Base-by-base conservation (phyloP, 2,329 filamentous ascomycete genomes). In the Alternaria brassicicola region DNA sequence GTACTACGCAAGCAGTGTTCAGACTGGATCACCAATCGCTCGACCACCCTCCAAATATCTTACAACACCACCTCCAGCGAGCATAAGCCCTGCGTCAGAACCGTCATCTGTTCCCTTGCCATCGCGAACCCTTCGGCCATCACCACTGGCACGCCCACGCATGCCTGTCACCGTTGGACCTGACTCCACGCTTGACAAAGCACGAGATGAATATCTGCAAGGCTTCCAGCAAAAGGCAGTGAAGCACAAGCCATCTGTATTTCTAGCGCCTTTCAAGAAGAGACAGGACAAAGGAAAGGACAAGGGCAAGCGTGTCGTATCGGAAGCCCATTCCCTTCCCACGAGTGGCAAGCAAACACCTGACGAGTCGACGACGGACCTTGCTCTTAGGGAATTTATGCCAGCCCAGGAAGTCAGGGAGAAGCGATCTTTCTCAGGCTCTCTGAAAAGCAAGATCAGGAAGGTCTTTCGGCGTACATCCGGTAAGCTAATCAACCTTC, bases 401-500 rank as follows among this genome's bases (percentile, higher is more conserved):
- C 66, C 68, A 5, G 65, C 54, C 3, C 64, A 76, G 19, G 86
- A 82, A 41, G 82, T 84, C 3, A 69, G 78, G 28, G 87, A 83
- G 49, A 84, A 85, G 10, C 82, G 89, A 23, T 87, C 86, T 30
- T 85, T 87, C 13, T 91, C 89, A 0, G 83, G 80, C 15, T 85
- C 83, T 0, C 68, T 92, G 36, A 89, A 83, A 67, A 83, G 81
- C 46, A 90, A 82, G 57, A 67, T 92, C 58, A 89, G 83, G 72
- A 83, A 76, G 35, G 78, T 88, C 0, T 87, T 90, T 62, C 79
- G 79, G 25, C 75, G 81, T 25, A 64, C 67, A 13, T 78, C 76
- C 3, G 69, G 61, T 19, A 69, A 62, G 39, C 47, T 64, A 2
- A 57, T 66, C n/a, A 63, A 46, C 19, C 59, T 86, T 9, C 84